A percentile compares a stretch with the other conserved stretches of the same genome.
phyloP scores from a whole-genome alignment of 1,284 basidiomycete species.

The Rhodotorula sp. region DNA sequence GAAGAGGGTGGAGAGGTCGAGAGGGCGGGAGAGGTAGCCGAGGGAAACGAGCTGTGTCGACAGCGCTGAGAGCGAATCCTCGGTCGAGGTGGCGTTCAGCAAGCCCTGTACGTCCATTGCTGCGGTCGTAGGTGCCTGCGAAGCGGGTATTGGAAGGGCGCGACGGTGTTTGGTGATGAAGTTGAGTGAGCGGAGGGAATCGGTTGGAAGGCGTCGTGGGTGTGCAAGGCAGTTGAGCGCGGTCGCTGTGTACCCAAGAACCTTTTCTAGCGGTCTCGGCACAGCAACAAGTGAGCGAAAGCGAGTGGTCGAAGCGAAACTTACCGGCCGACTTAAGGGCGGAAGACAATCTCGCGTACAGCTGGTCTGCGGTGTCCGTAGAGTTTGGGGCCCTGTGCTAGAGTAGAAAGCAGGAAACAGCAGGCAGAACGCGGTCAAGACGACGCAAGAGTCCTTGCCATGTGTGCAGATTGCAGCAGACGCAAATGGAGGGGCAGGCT shows the following conservation, averaged over 20 bases:
- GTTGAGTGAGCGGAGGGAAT: neutral
- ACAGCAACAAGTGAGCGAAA: neutral
- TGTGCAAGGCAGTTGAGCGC: neutral
- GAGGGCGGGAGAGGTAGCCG: slow-evolving; percentile 26
- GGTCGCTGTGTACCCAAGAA: neutral
- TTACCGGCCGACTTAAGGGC: neutral
- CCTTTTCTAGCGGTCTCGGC: too few relatives aligned
- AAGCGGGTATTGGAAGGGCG: neutral
- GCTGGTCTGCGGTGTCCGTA: neutral
- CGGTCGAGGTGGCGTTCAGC: neutral
- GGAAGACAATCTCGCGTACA: neutral
- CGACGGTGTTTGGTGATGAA: neutral
- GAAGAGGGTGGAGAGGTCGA: slow-evolving; percentile 26
- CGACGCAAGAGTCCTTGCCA: neutral
- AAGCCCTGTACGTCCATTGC: neutral
- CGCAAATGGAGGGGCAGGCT: neutral
- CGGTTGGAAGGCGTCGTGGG: neutral
- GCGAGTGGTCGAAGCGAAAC: neutral
- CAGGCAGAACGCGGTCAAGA: neutral
- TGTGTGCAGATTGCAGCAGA: neutral
- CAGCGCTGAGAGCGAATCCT: slow-evolving; percentile 22
- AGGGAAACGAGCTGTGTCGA: slow-evolving; percentile 28
- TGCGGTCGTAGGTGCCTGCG: neutral
- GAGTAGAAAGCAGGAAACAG: neutral
- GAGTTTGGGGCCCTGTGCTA: too few relatives aligned